Evolutionary conservation across 495 filamentous ascomycete genomes (phyloP), one percentile per base, ranked within the genome.

Genomic region (Rostrohypoxylon terebratum): DNA sequence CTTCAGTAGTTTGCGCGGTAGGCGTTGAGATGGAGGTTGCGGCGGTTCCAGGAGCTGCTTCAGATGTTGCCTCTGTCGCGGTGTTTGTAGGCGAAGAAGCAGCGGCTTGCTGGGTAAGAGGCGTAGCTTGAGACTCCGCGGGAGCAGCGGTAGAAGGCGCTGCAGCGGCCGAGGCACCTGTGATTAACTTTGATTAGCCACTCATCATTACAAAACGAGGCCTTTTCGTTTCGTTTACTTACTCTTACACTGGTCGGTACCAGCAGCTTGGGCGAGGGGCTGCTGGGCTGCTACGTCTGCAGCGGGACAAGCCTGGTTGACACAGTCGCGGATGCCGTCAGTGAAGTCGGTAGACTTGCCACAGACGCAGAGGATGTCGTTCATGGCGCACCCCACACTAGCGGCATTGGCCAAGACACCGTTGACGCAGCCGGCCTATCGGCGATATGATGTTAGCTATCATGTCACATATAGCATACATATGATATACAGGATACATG

Each of bases 221-320:
- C 14, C 20, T 66, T 40, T 10, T 23, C 14, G 21, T 68, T 40
- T 10, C 18, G 8, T 13, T 62, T 45, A 73, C 81, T 79, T 65
- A 83, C 82, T 68, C 59, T 79, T 77, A 66, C 82, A 84, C 16
- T 77, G 20, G 3, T 63, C 42, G 18, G 53, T 45, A 14, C 66
- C 73, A 58, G 78, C 81, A 8, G 60, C 34, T 4, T 69, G 18
- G 0, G 57, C 59, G 9, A 78, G 59, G 0, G 75, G 70, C 10
- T 75, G 70, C 48, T 77, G 74, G 9, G 55, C 47, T 4, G 51
- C 67, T 0, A 64, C 59, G 5, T 45, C 58, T 1, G 65, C 77
- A 21, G n/a, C 11, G 2, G 45, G 57, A 23, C 77, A 78, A 1
- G 64, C 70, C n/a, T 62, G 40, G 36, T 59, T 62, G 20, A 75